Base-by-base conservation (phyloP, 2,329 filamentous ascomycete genomes). In the Rhytidhysteron rufulum region DNA sequence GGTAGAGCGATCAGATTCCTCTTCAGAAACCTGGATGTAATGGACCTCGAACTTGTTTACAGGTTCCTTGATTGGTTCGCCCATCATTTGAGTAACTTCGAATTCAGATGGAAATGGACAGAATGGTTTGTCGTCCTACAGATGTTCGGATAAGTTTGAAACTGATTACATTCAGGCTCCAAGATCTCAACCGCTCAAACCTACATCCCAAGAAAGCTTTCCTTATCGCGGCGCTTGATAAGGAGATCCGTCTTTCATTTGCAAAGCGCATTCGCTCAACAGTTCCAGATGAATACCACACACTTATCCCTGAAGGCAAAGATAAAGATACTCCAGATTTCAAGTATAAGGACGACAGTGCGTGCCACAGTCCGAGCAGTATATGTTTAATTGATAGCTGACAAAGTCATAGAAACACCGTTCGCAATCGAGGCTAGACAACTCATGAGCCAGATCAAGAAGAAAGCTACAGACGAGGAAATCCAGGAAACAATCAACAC, bases 71-170 rank as follows among this genome's bases (percentile, higher is more conserved):
- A 97, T 63, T 98, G 93, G 93, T 98, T 98, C 60, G 80, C 91
- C 15, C 93, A 98, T 64, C 93, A 98, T 70, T 71, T 98, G 51
- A 96, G 90, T 70, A 98, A 98, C 70, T 98, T 98, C 62, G 93
- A 95, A 39, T 98, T 97, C 63, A 93, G 93, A 8, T 98, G 93
- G 93, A 97, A 97, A 68, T 98, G 93, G 93, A 84, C 86, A 13
- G 93, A 98, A 69, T 98, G 93, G 93, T 80, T 65, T 54, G 74
- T 68, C 16, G 19, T 22, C 24, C 4, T 18, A 4, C 16, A 10
- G 13, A 31, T 25, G 17, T 10, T 15, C 10, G 15, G 9, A 15
- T 35, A 38, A 10, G 11, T n/a, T 25, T 10, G 31, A 16, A 18
- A 31, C 9, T 52, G 55, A 50, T 58, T 21, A 3, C 20, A 2